Base-by-base conservation (phyloP, 352 stramenopile genomes). In the Pelagophyceae sp. region DNA sequence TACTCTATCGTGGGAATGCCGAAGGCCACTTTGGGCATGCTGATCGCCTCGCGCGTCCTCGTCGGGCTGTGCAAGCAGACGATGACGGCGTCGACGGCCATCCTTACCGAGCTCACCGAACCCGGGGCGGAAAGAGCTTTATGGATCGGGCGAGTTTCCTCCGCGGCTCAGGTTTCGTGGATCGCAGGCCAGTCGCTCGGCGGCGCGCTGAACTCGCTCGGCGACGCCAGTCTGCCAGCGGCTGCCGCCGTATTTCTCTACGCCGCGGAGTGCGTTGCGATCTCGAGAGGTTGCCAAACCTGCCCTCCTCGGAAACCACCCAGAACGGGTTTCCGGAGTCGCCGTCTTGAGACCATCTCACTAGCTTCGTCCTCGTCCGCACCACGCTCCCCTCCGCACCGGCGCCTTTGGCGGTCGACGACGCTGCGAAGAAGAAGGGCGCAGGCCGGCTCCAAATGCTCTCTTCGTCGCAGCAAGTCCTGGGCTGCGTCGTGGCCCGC, bases 1-100 rank as follows among this genome's bases (percentile, higher is more conserved):
- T 74, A 74, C 38, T 33, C 67, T 1, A 58, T 74, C 5, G 67
- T 74, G 2, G 61, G 61, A 3, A 33, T 3, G 61, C 67, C 67
- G 15, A 1, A 3, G 20, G 67, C 67, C 17, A 51, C 67, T 33
- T 33, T 74, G 17, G 11, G 15, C 2, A 15, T 31, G 2, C n/a
- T 74, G 2, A 37, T 74, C 17, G 5, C 17, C 35, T 31, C 2
- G 2, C 33, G 67, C 15, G 38, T 74, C 38, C 23, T 74, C 67
- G 67, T 74, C 35, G 67, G 67, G 1, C 38, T 74, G 2, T 74
- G 35, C 67, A 74, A 74, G 67, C 67, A 74, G 67, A 74, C 67
- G 2, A 74, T 58, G 67, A 74, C 67, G 33, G 67, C 67, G 35
- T 58, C 35, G 35, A 58, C 67, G 67, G 67, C 67, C 0, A 20